Conservation (phyloP, 2,329 filamentous ascomycete species). For the Chrysosporium queenslandicum region DNA sequence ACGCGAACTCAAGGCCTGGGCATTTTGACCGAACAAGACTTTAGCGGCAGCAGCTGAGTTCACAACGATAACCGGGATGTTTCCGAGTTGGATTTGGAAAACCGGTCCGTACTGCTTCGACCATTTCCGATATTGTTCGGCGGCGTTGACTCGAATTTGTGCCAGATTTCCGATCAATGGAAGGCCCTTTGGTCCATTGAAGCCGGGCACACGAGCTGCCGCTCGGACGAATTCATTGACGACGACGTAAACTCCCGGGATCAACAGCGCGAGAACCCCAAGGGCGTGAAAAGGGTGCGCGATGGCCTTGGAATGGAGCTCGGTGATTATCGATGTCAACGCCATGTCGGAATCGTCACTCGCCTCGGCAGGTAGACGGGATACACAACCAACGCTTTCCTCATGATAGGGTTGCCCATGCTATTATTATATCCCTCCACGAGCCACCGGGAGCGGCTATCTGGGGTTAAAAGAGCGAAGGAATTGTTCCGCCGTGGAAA, state of each 20-base stretch:
- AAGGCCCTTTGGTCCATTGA: constrained; percentile 43
- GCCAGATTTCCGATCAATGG: constrained; percentile 48
- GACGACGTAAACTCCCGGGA: constrained; percentile 39
- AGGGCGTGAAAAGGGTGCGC: constrained; percentile 1
- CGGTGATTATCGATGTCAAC: constrained; percentile 5
- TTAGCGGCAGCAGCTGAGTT: constrained; percentile 46
- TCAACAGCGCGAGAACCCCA: constrained; percentile 16
- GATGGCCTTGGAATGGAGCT: background rate
- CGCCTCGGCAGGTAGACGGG: background rate
- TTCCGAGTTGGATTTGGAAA: constrained; percentile 50
- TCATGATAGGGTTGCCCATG: background rate
- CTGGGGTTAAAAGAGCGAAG: background rate
- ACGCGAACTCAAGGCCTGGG: constrained; percentile 46
- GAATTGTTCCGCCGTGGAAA: constrained; percentile 8
- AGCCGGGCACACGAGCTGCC: constrained; percentile 37
- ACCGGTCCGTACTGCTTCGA: constrained; percentile 42
- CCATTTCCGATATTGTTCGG: constrained; percentile 49
- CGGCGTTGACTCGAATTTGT: constrained; percentile 47
- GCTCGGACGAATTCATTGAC: constrained; percentile 43
- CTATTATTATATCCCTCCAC: background rate
- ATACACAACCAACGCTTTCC: background rate
- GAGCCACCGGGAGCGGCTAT: background rate
- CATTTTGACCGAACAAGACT: constrained; percentile 44
- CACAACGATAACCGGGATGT: constrained; percentile 47
- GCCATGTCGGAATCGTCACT: constrained; percentile 2